Conservation (phyloP, 345 rosid genomes). For the Brassica incana region DNA sequence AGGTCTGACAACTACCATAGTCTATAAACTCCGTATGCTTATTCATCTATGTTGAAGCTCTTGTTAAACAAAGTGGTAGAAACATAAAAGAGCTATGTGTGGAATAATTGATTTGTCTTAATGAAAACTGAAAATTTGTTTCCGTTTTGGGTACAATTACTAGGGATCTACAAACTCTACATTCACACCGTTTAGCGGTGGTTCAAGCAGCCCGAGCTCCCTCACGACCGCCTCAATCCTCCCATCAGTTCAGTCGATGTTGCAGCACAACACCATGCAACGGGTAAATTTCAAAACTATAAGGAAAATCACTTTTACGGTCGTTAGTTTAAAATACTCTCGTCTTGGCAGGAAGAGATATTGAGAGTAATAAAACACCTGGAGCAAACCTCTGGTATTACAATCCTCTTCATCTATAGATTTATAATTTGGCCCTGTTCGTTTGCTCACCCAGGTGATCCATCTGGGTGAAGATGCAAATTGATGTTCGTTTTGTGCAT, state of each 20-base stretch:
- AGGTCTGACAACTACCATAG: conserved; percentile 54
- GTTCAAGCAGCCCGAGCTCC: conserved; percentile 51
- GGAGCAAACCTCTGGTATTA: conserved; percentile 82
- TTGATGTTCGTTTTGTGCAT: too few relatives aligned
- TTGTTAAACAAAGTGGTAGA: neutral
- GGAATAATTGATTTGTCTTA: conserved; percentile 1
- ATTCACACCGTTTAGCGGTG: conserved; percentile 50
- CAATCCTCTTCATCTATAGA: conserved; percentile 8
- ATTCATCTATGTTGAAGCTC: conserved; percentile 7
- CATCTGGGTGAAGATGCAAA: too few relatives aligned
- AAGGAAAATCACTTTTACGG: neutral
- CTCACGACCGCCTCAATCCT: conserved; percentile 52
- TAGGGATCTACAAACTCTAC: conserved; percentile 67
- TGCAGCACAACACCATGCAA: conserved; percentile 82
- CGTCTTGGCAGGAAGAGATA: conserved; percentile 83
- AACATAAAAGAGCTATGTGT: conserved; percentile 6
- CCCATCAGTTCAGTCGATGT: conserved; percentile 72
- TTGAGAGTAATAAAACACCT: conserved; percentile 69
- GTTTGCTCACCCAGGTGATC: too few relatives aligned
- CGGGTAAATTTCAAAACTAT: conserved; percentile 50
- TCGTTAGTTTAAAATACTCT: neutral
- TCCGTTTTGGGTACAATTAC: conserved; percentile 33
- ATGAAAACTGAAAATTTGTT: conserved; percentile 15
- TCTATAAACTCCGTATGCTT: conserved; percentile 1
- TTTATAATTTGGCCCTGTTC: neutral